Evolutionary conservation across 371 early-diverging fungal genomes (phyloP), one percentile per base, ranked within the genome.

Genomic region (Thermomucor indicae-seudaticae): DNA sequence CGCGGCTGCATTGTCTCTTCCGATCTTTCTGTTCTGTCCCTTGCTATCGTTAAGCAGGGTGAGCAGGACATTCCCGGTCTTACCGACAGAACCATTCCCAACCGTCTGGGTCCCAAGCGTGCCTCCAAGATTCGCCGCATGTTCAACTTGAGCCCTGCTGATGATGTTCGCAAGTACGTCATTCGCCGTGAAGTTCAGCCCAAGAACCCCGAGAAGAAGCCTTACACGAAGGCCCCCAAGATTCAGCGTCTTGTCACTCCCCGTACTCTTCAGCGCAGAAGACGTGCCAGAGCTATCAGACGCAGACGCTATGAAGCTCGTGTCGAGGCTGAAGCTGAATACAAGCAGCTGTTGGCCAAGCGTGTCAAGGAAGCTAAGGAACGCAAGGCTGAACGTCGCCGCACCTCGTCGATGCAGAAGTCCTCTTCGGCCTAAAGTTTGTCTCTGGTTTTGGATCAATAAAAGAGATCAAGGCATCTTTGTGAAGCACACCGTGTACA

Each of bases 221-320:
- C 89, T 51, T 83, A 79, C 86, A 88, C 94, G 81, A 97, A 97
- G 89, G 96, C 84, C 35, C 84, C 84, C 62, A 84, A 81, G 92
- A 95, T 97, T 88, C 97, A 97, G 81, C 94, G 97, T 67, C 86
- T 97, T 61, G 93, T 96, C 57, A 96, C 96, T 57, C 96, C 96
- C 64, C 76, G 87, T 62, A 90, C 88, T 54, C 86, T 95, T 55
- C 96, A 95, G 83, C 92, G 93, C 81, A 93, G 92, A 86, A 84
- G 95, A 58, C 86, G 37, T 37, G 16, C 19, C 57, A 67, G 77
- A 58, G 88, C 93, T 63, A 78, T 88, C 72, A 96, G 95, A 93
- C 79, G 78, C 63, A 80, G 80, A 70, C 81, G 83, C 62, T 70
- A 80, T 48, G 85, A 84, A 70, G 80, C 83, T 68, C 84, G 90